Evolutionary conservation across 2,329 filamentous ascomycete genomes (phyloP).

Genomic region (Aspergillus viridinutans): DNA sequence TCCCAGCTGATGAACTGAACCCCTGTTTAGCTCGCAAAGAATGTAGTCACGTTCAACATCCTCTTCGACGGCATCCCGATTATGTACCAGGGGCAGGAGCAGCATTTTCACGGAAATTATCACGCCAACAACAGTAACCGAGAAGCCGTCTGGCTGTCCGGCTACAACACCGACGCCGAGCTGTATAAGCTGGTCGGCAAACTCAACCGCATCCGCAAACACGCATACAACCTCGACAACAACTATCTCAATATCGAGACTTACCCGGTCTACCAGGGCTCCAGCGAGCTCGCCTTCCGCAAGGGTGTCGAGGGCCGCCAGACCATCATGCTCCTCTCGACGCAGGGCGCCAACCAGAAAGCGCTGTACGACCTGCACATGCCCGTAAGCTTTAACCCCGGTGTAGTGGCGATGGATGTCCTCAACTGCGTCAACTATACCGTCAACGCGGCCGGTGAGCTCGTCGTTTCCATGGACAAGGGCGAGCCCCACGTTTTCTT

Average conservation of each 20-base stretch:
- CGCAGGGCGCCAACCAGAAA: conserved; percentile 29
- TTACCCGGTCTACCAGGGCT: conserved; percentile 37
- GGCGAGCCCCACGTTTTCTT: conserved; percentile 27
- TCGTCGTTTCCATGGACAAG: conserved; percentile 20
- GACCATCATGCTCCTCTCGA: conserved; percentile 42
- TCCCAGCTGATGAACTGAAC: background rate
- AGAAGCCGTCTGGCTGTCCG: conserved; percentile 54
- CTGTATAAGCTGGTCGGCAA: conserved; percentile 37
- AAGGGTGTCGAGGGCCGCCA: conserved; percentile 40
- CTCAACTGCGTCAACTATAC: conserved; percentile 22
- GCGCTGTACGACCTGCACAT: conserved; percentile 25
- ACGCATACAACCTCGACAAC: conserved; percentile 29
- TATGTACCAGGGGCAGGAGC: conserved; percentile 64
- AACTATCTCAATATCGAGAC: conserved; percentile 37
- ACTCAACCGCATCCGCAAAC: conserved; percentile 41
- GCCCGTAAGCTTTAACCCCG: conserved; percentile 18
- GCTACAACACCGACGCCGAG: conserved; percentile 40
- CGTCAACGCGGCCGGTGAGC: conserved; percentile 14
- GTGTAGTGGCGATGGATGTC: conserved; percentile 19
- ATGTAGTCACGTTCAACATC: conserved; percentile 58
- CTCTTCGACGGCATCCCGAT: conserved; percentile 59
- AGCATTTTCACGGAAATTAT: conserved; percentile 51
- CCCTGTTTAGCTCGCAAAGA: conserved; percentile 48
- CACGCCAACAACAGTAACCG: conserved; percentile 44
- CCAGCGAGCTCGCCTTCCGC: conserved; percentile 38